Percentiles rank a stretch among this genome's conserved stretches.
Conservation (phyloP, 169 alveolate genomes). For the Theileria parva region DNA sequence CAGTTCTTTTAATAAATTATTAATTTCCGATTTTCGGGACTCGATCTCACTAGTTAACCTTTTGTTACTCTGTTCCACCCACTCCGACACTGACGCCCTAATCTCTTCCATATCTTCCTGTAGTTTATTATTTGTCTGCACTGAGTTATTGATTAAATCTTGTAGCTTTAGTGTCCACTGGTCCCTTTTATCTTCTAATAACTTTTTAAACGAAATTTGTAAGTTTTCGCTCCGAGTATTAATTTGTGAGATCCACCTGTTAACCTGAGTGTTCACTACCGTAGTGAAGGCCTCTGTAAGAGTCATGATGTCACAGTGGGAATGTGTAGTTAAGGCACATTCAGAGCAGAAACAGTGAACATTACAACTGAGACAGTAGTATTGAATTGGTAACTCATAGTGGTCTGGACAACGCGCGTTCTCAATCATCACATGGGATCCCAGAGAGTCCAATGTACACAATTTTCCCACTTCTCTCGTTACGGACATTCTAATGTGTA, state of each 20-base stretch:
- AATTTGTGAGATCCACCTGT: conserved; percentile 73
- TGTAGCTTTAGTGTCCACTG: conserved; percentile 73
- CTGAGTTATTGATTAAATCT: conserved; percentile 30
- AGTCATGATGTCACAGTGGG: conserved; percentile 69
- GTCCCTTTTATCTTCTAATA: conserved; percentile 66
- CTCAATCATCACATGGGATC: conserved; percentile 63
- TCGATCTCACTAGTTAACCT: conserved; percentile 29
- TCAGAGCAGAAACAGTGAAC: conserved; percentile 74
- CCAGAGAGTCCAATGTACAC: conserved; percentile 36
- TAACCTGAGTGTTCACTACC: conserved; percentile 64
- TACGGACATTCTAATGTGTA: too few relatives aligned
- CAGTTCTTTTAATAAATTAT: conserved; percentile 26
- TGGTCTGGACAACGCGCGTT: conserved; percentile 76
- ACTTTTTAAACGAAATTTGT: conserved; percentile 67
- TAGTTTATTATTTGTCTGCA: conserved; percentile 20
- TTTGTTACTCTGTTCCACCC: conserved; percentile 36
- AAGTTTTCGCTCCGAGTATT: conserved; percentile 61
- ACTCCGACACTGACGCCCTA: conserved; percentile 8
- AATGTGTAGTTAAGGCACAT: conserved; percentile 73
- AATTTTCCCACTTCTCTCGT: conserved; percentile 20
- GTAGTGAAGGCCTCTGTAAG: conserved; percentile 70
- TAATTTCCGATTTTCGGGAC: conserved; percentile 21
- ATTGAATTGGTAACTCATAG: conserved; percentile 77
- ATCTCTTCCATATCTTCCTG: conserved; percentile 22
- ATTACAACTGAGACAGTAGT: conserved; percentile 74